Base-by-base conservation (phyloP, 768 basidiomycete species). In the Lentinula raphanica region DNA sequence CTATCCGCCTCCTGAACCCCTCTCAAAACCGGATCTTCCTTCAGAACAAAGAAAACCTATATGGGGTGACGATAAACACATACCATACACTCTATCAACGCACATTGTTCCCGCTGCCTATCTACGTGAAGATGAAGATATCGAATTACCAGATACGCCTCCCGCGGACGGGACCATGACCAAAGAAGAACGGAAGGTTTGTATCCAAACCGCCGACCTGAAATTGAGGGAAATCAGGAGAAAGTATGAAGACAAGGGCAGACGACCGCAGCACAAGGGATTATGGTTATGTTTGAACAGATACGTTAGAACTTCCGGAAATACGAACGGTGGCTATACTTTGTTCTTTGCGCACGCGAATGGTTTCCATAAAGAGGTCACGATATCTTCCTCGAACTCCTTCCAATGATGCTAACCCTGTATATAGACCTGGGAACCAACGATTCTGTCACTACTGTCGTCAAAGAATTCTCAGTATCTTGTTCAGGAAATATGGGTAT, bases 351-450 rank as follows among this genome's bases (percentile, higher is more conserved):
- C 83, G 3, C 94, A 95, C 68, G 92, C 91, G 2, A 95, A 92
- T 69, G 93, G 94, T 1, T 88, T 95, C 63, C 83, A 82, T 48
- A 95, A 94, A 68, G 92, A 95, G 84, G 90, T 85, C 54, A 49
- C 81, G 61, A 27, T 21, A 42, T 28, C 21, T 11, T 35, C 23
- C 25, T n/a, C 25, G 9, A 5, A 38, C 49, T n/a, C 23, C 11
- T 44, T 21, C 3, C 25, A 46, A 48, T 23, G 56, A 46, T 31
- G 40, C 49, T 40, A 19, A 28, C 19, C 17, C 39, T 23, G 32
- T 55, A 46, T 45, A 23, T 64, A 95, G 92, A 88, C 81, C 8
- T 96, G 89, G 86, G 91, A 95, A 66, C 84, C 90, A 0, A 78
- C 79, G 17, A 60, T 96, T 1, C 68, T 68, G 1, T 62, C 73